Percentiles rank a stretch among this genome's conserved stretches.
Conservation (phyloP, 2,329 filamentous ascomycete genomes). For the Keithomyces neogunnii region DNA sequence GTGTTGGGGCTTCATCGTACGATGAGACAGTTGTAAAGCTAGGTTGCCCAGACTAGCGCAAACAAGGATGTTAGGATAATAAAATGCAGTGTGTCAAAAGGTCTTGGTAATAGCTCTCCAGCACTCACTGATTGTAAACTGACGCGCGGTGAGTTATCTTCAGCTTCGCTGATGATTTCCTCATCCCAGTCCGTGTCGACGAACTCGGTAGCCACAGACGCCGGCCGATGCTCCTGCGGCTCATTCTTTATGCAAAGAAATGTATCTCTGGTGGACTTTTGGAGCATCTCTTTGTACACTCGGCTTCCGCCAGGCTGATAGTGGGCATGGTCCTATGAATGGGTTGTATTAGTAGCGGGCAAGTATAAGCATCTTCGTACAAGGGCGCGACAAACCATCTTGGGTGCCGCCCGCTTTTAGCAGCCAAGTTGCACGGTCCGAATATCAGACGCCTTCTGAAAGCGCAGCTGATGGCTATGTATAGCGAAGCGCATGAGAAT, state of each 20-base stretch:
- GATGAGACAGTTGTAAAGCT: conserved; percentile 84
- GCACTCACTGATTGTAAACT: conserved; percentile 64
- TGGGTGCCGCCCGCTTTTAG: neutral
- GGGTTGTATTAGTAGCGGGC: neutral
- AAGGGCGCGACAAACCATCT: conserved; percentile 3
- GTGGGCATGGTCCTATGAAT: conserved; percentile 25
- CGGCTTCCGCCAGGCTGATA: conserved; percentile 26
- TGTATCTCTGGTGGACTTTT: conserved; percentile 44
- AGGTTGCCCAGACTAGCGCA: conserved; percentile 52
- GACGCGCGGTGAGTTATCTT: conserved; percentile 57
- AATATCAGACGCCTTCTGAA: neutral
- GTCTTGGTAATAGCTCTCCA: neutral
- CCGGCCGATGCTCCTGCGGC: conserved; percentile 43
- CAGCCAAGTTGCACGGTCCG: neutral
- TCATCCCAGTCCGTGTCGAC: conserved; percentile 71
- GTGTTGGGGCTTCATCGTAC: conserved; percentile 75
- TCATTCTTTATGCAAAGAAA: conserved; percentile 52
- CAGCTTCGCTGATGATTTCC: conserved; percentile 41
- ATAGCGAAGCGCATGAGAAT: neutral
- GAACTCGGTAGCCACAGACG: conserved; percentile 68
- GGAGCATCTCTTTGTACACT: conserved; percentile 42
- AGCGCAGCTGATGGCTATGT: neutral
- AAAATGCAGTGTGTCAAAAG: neutral
- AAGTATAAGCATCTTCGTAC: neutral
- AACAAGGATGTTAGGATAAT: conserved; percentile 9